phyloP scores from a whole-genome alignment of 176 grass and related monocot species.

The bread wheat (Triticum aestivum) region IWGSC_CS_RefSeq_v2.1 NC_057797.1:45248926-45249425 shows the following conservation, averaged over 20 bases:
- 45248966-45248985: neutral
- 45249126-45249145: neutral
- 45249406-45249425: slow-evolving; percentile 67
- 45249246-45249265: neutral
- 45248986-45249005: neutral
- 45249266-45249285: neutral
- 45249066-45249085: neutral
- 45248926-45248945: neutral
- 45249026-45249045: neutral
- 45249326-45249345: neutral
- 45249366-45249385: neutral
- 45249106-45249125: neutral
- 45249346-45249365: neutral
- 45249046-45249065: neutral
- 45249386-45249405: slow-evolving; percentile 69
- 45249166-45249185: neutral
- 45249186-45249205: neutral
- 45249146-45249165: neutral
- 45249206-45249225: neutral
- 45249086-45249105: neutral
- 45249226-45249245: neutral
- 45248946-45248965: neutral
- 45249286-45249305: neutral
- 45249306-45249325: neutral
- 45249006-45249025: neutral